Evolutionary conservation across 192 early-diverging fungal genomes (phyloP), one percentile per base, ranked within the genome.

Genomic region (Dispira simplex): DNA sequence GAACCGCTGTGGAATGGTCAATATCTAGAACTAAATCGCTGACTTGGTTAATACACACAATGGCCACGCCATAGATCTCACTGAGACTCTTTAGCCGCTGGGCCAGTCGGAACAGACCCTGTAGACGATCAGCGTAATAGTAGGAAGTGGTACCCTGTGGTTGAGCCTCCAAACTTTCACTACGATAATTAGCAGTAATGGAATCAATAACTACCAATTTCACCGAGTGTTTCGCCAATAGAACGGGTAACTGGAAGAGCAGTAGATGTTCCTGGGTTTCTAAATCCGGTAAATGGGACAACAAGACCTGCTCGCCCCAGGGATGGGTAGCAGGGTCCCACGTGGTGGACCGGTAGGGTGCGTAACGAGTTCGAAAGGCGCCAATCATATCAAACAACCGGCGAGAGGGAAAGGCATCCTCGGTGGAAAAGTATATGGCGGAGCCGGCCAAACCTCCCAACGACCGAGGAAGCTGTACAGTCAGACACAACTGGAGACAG

Each of bases 31-130:
- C 60, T 12, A 72, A 55, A 66, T 83, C 85, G 0, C 72, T 77
- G 18, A 92, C 91, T 70, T 96, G 91, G 71, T 96, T 96, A 12
- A 87, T 66, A 64, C 83, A 91, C 0, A 95, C 73, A 14, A 95
- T 71, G 11, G 83, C 83, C 18, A 84, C 69, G 11, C 77, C 71
- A 68, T 85, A 82, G 27, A 83, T 63, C 20, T 76, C 71, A 5
- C 84, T 85, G 60, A 86, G 66, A 20, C 75, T 67, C 59, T 88
- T 87, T 11, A 95, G 67, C 32, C 71, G 71, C 0, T 67, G 69
- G 0, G 83, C 85, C 26, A 92, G 62, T 63, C 81, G 76, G 45
- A 83, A 76, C 1, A 93, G 66, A 18, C 75, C 65, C 1, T 70
- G 59, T 25, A 80, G 71, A 11, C 83, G 73, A 45, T 79, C 56